phyloP scores from a whole-genome alignment of 1,139 yeast genomes.

The Geotrichum europaeum region DNA sequence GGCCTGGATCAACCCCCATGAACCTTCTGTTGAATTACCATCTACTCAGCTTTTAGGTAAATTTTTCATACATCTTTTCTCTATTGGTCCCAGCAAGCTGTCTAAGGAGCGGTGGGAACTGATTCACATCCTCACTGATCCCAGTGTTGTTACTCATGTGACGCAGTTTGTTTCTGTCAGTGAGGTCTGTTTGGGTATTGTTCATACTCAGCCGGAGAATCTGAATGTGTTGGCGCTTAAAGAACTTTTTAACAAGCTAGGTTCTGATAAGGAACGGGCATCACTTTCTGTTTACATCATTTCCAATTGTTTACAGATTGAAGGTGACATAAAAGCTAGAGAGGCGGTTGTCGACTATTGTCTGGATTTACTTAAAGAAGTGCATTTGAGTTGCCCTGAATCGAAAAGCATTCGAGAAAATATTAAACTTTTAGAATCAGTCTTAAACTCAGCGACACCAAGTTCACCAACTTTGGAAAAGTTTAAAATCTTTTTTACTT shows the following conservation, averaged over 20 bases:
- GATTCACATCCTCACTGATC: conserved; percentile 2
- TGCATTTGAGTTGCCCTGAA: not conserved
- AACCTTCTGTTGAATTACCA: not conserved
- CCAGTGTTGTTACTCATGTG: conserved; percentile 3
- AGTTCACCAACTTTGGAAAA: not conserved
- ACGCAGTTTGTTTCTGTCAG: conserved; percentile 5
- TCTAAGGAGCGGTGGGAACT: conserved; percentile 4
- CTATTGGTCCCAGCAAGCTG: not conserved
- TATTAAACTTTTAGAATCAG: not conserved
- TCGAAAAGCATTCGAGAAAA: conserved; percentile 1
- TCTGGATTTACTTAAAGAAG: not conserved
- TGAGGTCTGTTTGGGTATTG: not conserved
- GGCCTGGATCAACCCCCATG: not conserved
- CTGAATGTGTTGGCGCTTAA: not conserved
- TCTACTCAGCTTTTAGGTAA: conserved; percentile 1
- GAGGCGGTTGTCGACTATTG: conserved; percentile 4
- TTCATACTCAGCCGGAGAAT: not conserved
- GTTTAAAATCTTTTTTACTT: not conserved
- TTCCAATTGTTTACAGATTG: conserved; percentile 2
- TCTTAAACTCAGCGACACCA: not conserved
- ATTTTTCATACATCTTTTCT: conserved; percentile 2
- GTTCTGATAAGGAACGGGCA: not conserved
- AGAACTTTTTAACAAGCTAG: not conserved
- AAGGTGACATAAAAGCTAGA: not conserved
- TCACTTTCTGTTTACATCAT: conserved; percentile 4